Conservation (phyloP, 2,329 filamentous ascomycete species). For the Tolypocladium tropicale region DNA sequence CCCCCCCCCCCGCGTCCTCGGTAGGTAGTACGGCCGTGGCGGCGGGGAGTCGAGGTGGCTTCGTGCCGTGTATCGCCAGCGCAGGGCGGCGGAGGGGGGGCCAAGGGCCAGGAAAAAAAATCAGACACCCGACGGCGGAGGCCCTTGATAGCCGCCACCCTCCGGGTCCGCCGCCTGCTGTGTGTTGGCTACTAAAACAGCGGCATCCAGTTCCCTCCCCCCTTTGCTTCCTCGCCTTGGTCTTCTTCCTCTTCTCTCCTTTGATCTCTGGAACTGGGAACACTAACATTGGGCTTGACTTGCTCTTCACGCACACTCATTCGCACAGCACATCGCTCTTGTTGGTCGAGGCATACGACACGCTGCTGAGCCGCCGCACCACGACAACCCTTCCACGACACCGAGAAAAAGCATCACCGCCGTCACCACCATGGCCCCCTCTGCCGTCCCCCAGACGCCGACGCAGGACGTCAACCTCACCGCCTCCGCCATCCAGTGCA, state of each 20-base stretch:
- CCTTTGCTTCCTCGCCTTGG: not conserved
- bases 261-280: not conserved
- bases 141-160: conserved; percentile 1
- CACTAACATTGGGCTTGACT: not conserved
- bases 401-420: not conserved
- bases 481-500: conserved; percentile 40
- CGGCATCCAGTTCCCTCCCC: not conserved
- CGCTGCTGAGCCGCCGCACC: not conserved
- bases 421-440: conserved; percentile 33
- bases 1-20: not conserved
- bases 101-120: not conserved
- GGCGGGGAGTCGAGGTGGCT: not conserved
- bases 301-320: not conserved
- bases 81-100: not conserved
- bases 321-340: not conserved
- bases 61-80: not conserved
- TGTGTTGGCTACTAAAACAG: not conserved
- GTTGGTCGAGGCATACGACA: not conserved
- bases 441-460: conserved; percentile 27
- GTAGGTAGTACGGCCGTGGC: not conserved
- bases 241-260: not conserved
- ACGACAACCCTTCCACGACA: not conserved
- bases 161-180: not conserved
- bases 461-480: conserved; percentile 41
- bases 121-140: not conserved